Evolutionary conservation across 306 rosid genomes (phyloP).

Genomic region (Sophora flavescens): DNA sequence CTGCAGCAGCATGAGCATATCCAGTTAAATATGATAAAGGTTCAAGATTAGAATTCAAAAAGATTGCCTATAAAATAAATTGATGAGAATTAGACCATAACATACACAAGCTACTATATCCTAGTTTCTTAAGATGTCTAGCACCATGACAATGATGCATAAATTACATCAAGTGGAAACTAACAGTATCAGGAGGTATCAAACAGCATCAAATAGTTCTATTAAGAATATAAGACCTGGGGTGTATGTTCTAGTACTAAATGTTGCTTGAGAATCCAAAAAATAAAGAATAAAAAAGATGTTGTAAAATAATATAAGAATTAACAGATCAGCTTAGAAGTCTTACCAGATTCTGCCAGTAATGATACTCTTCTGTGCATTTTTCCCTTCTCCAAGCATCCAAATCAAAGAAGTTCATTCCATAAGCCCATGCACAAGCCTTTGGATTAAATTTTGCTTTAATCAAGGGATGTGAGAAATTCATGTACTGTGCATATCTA

Average conservation of each 20-base stretch:
- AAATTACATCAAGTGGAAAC: not conserved
- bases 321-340: too few species aligned
- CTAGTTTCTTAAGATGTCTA: constrained; percentile 33
- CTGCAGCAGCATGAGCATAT: constrained; percentile 57
- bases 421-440: constrained; percentile 93
- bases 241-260: not conserved
- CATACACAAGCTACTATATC: constrained; percentile 7
- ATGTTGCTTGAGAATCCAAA: constrained; percentile 26
- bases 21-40: constrained; percentile 14
- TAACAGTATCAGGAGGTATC: constrained; percentile 10
- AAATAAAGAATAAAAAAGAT: not conserved
- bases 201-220: constrained; percentile 23
- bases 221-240: constrained; percentile 11
- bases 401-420: constrained; percentile 90
- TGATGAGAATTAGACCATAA: constrained; percentile 11
- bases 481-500: constrained; percentile 88
- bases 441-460: constrained; percentile 82
- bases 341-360: constrained; percentile 90
- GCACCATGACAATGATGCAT: too few species aligned
- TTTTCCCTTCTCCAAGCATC: constrained; percentile 92
- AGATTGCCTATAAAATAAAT: constrained; percentile 17
- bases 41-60: not conserved
- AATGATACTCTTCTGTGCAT: constrained; percentile 86
- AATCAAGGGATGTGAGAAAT: constrained; percentile 88
- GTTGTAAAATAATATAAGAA: not conserved